Evolutionary conservation across 306 rosid species (phyloP), one percentile per base, ranked within the genome.

Genomic region (Pueraria montana): DNA sequence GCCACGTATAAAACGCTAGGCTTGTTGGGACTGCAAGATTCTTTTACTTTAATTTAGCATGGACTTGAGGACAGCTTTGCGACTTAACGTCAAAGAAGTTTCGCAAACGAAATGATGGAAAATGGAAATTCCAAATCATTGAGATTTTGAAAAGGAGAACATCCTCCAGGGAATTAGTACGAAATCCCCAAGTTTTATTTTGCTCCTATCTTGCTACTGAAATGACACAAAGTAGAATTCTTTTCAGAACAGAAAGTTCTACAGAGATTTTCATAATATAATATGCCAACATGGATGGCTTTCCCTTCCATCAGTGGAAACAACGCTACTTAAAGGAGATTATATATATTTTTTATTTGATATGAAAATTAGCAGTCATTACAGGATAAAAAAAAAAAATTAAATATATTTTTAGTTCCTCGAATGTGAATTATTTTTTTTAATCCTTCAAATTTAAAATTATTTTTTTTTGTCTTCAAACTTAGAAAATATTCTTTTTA

Each of bases 101-200:
- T 76, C 85, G 45, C 75, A 76, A 76, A 36, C 0, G 63, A 62
- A 85, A 85, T 85, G 80, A 85, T 76, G 72, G 52, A 56, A 40
- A 26, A 85, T 76, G 72, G 52, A 56, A 40, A 26, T 65, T 59
- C 76, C 68, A 61, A 72, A 86, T 86, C 67, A 86, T 86, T 79
- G 23, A 40, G 83, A 42, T 42, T 70, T 85, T 82, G 78, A 82
- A 86, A 73, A 49, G 76, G 46, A 78, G 18, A 72, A 73, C 11
- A 58, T 6, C 32, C 21, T 56, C 62, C 20, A 75, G 62, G 77
- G 23, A 24, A 38, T 34, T 11, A 42, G 81, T 32, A 56, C 83
- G n/a, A 40, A 81, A 62, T 71, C 80, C 76, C 62, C 58, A 48
- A 7, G 12, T 78, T 73, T 55, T 21, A 11, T 65, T 74, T 48